These are phyloP conservation scores for Agaricus bisporus DNA, from an alignment of 768 basidiomycete species.

Conservation along the genomic window DNA sequence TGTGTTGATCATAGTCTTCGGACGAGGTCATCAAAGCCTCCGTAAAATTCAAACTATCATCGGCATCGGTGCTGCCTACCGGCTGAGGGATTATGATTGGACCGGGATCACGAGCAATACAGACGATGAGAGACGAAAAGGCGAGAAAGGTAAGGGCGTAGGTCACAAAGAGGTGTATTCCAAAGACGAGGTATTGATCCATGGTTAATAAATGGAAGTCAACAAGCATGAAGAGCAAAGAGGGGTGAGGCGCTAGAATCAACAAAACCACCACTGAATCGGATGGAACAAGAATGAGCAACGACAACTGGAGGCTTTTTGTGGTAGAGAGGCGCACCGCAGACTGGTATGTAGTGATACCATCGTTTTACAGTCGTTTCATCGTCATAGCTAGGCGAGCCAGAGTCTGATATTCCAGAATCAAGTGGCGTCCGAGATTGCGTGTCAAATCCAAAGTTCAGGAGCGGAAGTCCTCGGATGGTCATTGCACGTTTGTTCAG, in stretches of 20 bases:
- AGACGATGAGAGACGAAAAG: conserved; percentile 68
- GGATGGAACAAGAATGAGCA: not conserved
- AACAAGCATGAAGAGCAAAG: conserved; percentile 59
- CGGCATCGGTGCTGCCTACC: conserved; percentile 17
- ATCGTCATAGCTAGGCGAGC: conserved; percentile 13
- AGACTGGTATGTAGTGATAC: conserved; percentile 55
- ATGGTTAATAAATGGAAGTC: conserved; percentile 59
- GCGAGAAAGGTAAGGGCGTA: conserved; percentile 66
- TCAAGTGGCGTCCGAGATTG: conserved; percentile 8
- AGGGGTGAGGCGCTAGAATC: conserved; percentile 71
- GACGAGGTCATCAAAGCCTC: conserved; percentile 53
- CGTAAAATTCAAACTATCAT: conserved; percentile 40
- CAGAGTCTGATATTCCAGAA: not conserved
- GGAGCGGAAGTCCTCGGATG: conserved; percentile 15
- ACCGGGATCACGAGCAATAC: conserved; percentile 71
- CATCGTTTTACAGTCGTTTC: conserved; percentile 38
- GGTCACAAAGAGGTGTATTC: conserved; percentile 48
- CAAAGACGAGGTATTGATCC: conserved; percentile 38
- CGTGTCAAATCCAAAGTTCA: conserved; percentile 15
- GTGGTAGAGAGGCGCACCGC: conserved; percentile 29
- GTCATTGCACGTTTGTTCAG: conserved; percentile 14
- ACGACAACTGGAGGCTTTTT: not conserved
- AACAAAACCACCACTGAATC: conserved; percentile 38
- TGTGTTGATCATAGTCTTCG: conserved; percentile 40
- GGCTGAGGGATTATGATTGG: conserved; percentile 33